A percentile compares a stretch with the other conserved stretches of the same genome.
phyloP scores from a whole-genome alignment of 192 early-diverging fungal genomes.

The Globomyces pollinis-pini region DNA sequence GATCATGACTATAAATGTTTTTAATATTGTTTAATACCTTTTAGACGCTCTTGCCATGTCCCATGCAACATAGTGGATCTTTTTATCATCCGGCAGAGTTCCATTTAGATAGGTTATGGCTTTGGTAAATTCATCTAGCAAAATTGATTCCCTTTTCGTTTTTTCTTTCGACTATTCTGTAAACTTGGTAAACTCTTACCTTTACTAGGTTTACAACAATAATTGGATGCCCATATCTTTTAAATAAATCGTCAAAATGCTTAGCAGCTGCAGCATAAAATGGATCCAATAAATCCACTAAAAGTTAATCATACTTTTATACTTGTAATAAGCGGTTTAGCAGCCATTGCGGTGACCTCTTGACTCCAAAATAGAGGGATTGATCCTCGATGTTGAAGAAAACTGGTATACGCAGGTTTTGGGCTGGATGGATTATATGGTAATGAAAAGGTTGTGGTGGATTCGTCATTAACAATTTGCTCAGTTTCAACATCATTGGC shows the following conservation, averaged over 20 bases:
- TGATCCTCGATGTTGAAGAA: slow-evolving; percentile 94
- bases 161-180: slow-evolving; percentile 69
- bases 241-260: slow-evolving; percentile 90
- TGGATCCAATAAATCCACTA: slow-evolving; percentile 82
- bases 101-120: slow-evolving; percentile 83
- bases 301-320: slow-evolving; percentile 11
- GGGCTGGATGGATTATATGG: slow-evolving; percentile 29
- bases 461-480: slow-evolving; percentile 91
- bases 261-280: slow-evolving; percentile 85
- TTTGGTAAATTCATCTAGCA: slow-evolving; percentile 79
- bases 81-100: slow-evolving; percentile 69
- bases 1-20: slow-evolving; percentile 40
- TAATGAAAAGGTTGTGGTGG: slow-evolving; percentile 76
- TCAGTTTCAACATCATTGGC: slow-evolving; percentile 99
- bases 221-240: slow-evolving; percentile 82
- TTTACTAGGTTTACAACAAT: slow-evolving; percentile 96
- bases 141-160: slow-evolving; percentile 71
- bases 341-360: slow-evolving; percentile 81
- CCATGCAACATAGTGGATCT: slow-evolving; percentile 88
- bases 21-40: slow-evolving; percentile 19
- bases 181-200: slow-evolving; percentile 13
- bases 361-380: slow-evolving; percentile 97
- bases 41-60: slow-evolving; percentile 98
- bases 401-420: slow-evolving; percentile 76
- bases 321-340: slow-evolving; percentile 86